phyloP scores from a whole-genome alignment of 345 rosid species.

The Citrus australasica region DNA sequence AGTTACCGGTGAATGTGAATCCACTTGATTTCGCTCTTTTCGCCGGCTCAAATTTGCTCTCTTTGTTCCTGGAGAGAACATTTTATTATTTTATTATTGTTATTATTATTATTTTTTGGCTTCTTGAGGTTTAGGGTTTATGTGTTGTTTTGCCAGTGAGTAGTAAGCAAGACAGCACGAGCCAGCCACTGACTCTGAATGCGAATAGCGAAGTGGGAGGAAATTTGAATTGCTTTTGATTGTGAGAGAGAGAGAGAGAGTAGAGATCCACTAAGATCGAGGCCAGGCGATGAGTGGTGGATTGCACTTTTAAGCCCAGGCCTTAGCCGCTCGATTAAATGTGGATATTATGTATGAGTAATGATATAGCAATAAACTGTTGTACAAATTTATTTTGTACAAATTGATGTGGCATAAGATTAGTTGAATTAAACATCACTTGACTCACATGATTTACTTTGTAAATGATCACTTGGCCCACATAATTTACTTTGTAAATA shows the following conservation, averaged over 20 bases:
- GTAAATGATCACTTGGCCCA: too few relatives aligned
- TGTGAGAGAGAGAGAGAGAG: background rate
- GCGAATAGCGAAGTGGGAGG: background rate
- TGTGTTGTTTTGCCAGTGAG: background rate
- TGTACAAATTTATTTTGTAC: too few relatives aligned
- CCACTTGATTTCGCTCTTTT: constrained; percentile 30
- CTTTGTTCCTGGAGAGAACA: constrained; percentile 83
- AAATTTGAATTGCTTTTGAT: constrained; percentile 7
- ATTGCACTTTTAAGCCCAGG: background rate
- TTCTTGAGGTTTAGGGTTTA: constrained; percentile 35
- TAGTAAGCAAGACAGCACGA: too few relatives aligned
- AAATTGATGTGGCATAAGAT: too few relatives aligned
- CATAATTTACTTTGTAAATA: too few relatives aligned
- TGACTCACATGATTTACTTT: too few relatives aligned
- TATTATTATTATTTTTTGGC: background rate
- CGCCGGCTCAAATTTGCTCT: constrained; percentile 44
- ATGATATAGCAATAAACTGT: too few relatives aligned
- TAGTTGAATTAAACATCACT: too few relatives aligned
- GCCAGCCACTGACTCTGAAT: background rate
- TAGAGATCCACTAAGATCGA: background rate
- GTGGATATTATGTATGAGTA: background rate
- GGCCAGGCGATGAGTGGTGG: background rate
- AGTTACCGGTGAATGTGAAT: constrained; percentile 58
- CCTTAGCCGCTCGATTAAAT: background rate
- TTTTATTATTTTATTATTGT: constrained; percentile 6